These are phyloP conservation scores for Fusarium siculi DNA, from an alignment of 2,329 filamentous ascomycete genomes.

Conservation along the genomic window DNA sequence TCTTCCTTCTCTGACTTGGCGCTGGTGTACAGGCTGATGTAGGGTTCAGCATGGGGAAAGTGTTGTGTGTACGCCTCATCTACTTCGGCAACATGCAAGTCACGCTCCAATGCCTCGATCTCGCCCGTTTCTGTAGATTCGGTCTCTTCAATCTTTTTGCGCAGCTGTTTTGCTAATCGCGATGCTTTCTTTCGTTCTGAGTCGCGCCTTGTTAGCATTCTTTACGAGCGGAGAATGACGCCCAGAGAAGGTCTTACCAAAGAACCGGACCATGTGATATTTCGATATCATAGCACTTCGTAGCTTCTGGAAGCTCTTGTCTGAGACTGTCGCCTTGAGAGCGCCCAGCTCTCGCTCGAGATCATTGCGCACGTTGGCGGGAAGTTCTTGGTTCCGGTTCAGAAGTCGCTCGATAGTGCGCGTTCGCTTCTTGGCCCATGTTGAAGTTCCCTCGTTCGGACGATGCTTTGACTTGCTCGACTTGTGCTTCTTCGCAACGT, in stretches of 20 bases:
- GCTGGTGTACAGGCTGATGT: slow-evolving; percentile 70
- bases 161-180: slow-evolving; percentile 72
- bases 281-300: slow-evolving; percentile 77
- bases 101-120: slow-evolving; percentile 60
- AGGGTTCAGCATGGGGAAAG: slow-evolving; percentile 76
- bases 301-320: slow-evolving; percentile 68
- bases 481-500: slow-evolving; percentile 49
- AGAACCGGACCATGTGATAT: slow-evolving; percentile 88
- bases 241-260: slow-evolving; percentile 64
- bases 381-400: slow-evolving; percentile 68
- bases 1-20: slow-evolving; percentile 48
- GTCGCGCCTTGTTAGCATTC: slow-evolving; percentile 16
- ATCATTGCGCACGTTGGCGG: slow-evolving; percentile 74
- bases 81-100: slow-evolving; percentile 76
- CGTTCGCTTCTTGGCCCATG: slow-evolving; percentile 76
- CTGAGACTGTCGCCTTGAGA: slow-evolving; percentile 71
- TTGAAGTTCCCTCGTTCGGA: slow-evolving; percentile 60
- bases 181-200: slow-evolving; percentile 78
- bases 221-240: background rate
- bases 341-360: slow-evolving; percentile 77
- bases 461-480: slow-evolving; percentile 52
- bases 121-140: slow-evolving; percentile 65
- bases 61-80: slow-evolving; percentile 81
- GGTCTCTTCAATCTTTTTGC: slow-evolving; percentile 64
- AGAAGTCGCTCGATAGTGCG: slow-evolving; percentile 76